phyloP scores from a whole-genome alignment of 2,329 filamentous ascomycete species.

The Monosporascus sp. region DNA sequence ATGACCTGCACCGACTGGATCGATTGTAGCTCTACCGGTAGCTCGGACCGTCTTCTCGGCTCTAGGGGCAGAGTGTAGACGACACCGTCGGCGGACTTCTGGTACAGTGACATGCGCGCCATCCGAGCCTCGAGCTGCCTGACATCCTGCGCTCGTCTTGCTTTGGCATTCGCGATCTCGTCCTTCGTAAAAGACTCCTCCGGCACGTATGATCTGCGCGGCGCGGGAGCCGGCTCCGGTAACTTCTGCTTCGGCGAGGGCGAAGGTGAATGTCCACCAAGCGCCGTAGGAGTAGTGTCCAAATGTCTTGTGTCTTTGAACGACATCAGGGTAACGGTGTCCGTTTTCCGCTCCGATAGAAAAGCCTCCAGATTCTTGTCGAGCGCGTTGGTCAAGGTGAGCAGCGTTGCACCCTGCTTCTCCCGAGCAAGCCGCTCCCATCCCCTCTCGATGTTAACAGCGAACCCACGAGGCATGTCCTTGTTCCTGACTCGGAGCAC shows the following conservation, averaged over 20 bases:
- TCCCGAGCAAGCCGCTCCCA: conserved; percentile 61
- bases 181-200: conserved; percentile 50
- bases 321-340: conserved; percentile 65
- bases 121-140: conserved; percentile 72
- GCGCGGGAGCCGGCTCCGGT: conserved; percentile 2
- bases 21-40: conserved; percentile 56
- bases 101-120: conserved; percentile 60
- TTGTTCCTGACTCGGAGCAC: conserved; percentile 61
- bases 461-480: conserved; percentile 65
- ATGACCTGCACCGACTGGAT: conserved; percentile 62
- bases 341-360: conserved; percentile 63
- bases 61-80: conserved; percentile 68
- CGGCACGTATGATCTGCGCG: conserved; percentile 31
- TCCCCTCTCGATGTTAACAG: conserved; percentile 70
- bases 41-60: conserved; percentile 52
- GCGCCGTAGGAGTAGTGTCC: conserved; percentile 15
- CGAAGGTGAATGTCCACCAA: conserved; percentile 10
- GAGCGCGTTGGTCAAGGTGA: conserved; percentile 62
- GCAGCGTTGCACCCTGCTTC: conserved; percentile 51
- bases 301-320: conserved; percentile 53
- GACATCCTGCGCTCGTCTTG: conserved; percentile 59
- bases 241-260: conserved; percentile 5
- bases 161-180: conserved; percentile 58
- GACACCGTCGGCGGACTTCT: conserved; percentile 63
- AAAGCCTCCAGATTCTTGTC: conserved; percentile 69